phyloP scores from a whole-genome alignment of 495 filamentous ascomycete genomes.

The Annulohypoxylon moriforme region DNA sequence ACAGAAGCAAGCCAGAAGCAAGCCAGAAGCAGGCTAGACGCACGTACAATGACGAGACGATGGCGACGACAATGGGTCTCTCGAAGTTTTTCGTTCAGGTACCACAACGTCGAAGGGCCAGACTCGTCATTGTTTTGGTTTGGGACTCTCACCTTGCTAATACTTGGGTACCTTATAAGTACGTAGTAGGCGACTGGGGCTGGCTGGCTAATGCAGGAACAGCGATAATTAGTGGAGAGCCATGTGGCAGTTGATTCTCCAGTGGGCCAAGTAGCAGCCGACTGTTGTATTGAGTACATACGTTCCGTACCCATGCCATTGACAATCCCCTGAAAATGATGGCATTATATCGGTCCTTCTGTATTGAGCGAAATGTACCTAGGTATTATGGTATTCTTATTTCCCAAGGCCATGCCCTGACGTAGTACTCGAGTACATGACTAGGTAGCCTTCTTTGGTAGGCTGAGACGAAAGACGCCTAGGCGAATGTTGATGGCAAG shows the following conservation, averaged over 20 bases:
- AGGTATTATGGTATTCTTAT: background rate
- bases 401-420: constrained; percentile 8
- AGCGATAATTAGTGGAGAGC: constrained; percentile 39
- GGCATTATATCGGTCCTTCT: constrained; percentile 41
- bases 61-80: constrained; percentile 1
- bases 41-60: constrained; percentile 18
- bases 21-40: background rate
- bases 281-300: constrained; percentile 33
- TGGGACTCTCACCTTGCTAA: constrained; percentile 27
- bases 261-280: constrained; percentile 20
- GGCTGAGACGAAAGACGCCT: background rate
- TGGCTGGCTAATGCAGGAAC: constrained; percentile 45
- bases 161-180: constrained; percentile 14
- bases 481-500: background rate
- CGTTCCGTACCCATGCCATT: constrained; percentile 7
- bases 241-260: constrained; percentile 38
- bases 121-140: constrained; percentile 25
- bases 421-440: constrained; percentile 11
- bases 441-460: background rate
- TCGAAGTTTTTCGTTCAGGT: constrained; percentile 15
- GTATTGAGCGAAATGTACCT: background rate
- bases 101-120: constrained; percentile 7
- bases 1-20: background rate
- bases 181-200: constrained; percentile 2
- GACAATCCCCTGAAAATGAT: constrained; percentile 30